Percentiles rank a stretch among this genome's conserved stretches.
These are phyloP conservation scores for Coniochaeta hoffmannii DNA, from an alignment of 2,329 filamentous ascomycete species.

Conservation along the genomic window DNA sequence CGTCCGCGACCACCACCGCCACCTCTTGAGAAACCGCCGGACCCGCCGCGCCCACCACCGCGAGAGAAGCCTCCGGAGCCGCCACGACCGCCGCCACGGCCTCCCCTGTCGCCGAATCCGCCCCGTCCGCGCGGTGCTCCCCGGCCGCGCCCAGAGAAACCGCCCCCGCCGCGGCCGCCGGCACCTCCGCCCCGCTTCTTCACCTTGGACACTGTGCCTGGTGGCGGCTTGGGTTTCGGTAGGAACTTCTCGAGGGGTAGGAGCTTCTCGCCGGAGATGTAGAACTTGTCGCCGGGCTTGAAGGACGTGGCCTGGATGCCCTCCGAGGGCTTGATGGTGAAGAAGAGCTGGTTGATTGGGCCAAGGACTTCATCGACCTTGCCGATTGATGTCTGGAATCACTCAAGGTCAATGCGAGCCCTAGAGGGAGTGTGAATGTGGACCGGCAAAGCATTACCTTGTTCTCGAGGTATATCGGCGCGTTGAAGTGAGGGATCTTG, in stretches of 20 bases:
- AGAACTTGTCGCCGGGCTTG: conserved; percentile 96
- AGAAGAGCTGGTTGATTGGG: conserved; percentile 95
- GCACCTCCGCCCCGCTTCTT: conserved; percentile 60
- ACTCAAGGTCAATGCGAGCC: neutral
- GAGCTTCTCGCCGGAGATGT: conserved; percentile 89
- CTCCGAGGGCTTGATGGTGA: conserved; percentile 95
- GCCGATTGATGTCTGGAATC: neutral
- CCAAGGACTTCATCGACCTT: conserved; percentile 90
- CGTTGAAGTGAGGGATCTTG: conserved; percentile 98
- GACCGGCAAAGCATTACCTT: conserved; percentile 49
- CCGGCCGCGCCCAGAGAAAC: conserved; percentile 22
- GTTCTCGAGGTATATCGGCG: conserved; percentile 97
- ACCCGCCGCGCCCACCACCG: conserved; percentile 23
- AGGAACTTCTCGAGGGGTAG: conserved; percentile 93
- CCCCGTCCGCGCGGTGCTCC: conserved; percentile 21
- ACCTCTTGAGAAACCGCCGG: conserved; percentile 24
- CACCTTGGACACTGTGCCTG: conserved; percentile 49
- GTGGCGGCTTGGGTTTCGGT: conserved; percentile 76
- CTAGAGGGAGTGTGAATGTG: neutral
- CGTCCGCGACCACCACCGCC: conserved; percentile 24
- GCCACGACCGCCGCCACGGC: conserved; percentile 14
- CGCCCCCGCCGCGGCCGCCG: conserved; percentile 35
- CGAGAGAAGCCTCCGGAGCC: conserved; percentile 15
- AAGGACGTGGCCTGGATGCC: conserved; percentile 93
- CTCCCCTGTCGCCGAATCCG: conserved; percentile 11